Conservation (phyloP, 140 eudicot genomes). For the Flaveria floridana region DNA sequence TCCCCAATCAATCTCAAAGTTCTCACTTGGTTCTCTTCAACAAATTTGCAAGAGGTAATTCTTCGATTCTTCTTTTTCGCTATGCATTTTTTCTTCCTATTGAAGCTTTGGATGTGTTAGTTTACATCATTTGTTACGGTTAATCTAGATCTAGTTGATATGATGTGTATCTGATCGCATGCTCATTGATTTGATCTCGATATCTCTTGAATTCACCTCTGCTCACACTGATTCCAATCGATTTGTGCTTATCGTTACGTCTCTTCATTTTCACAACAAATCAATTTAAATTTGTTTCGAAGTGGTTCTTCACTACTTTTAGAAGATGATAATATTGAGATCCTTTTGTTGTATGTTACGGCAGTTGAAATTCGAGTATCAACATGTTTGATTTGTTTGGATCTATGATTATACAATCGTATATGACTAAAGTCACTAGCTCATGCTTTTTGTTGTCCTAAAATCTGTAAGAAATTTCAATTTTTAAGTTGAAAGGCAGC, state of each 20-base stretch:
- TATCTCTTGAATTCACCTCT: neutral
- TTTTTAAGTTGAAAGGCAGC: neutral
- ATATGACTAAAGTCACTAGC: too few species aligned
- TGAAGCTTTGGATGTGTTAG: neutral
- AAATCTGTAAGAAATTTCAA: neutral
- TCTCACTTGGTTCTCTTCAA: neutral
- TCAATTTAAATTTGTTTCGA: neutral
- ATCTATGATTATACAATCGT: too few species aligned
- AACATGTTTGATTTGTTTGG: too few species aligned
- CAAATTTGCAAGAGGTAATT: conserved; percentile 22
- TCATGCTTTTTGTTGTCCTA: neutral
- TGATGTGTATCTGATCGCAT: neutral
- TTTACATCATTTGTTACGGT: neutral
- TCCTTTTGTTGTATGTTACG: too few species aligned
- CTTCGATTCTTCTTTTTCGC: conserved; percentile 1
- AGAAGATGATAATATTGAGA: too few species aligned
- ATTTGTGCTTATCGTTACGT: neutral
- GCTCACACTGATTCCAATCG: neutral
- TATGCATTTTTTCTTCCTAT: neutral
- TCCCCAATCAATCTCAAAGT: neutral
- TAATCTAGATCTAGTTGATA: neutral
- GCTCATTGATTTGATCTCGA: neutral
- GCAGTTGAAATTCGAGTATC: too few species aligned
- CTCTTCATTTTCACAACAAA: too few species aligned
- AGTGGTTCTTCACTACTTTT: too few species aligned